Conservation (phyloP, 768 basidiomycete species). For the Tricholoma sp. region DNA sequence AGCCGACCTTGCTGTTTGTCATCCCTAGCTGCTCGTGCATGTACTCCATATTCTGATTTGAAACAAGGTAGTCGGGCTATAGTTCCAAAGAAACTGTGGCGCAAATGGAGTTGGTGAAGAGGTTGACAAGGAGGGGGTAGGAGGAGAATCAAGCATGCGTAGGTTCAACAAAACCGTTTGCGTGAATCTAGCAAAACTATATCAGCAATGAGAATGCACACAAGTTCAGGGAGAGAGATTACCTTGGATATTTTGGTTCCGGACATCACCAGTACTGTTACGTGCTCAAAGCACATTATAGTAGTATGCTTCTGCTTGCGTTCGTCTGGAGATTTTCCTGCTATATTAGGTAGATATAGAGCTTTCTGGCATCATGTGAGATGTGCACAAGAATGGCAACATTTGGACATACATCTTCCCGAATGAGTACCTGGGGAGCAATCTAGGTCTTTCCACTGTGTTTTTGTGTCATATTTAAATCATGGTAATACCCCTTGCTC, state of each 20-base stretch:
- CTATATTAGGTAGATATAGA: conserved; percentile 85
- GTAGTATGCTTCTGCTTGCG: too few species aligned
- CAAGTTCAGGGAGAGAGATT: conserved; percentile 16
- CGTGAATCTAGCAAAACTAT: conserved; percentile 58
- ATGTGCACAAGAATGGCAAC: neutral
- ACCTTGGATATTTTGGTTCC: conserved; percentile 88
- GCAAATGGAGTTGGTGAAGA: conserved; percentile 77
- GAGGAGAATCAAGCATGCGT: conserved; percentile 47
- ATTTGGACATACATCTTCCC: conserved; percentile 69
- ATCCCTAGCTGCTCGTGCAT: conserved; percentile 81
- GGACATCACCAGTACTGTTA: conserved; percentile 80
- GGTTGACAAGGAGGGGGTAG: conserved; percentile 67
- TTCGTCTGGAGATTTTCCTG: conserved; percentile 61
- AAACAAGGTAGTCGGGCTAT: conserved; percentile 73
- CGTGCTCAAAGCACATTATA: too few species aligned
- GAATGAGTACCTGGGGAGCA: conserved; percentile 83
- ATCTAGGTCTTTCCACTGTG: conserved; percentile 95
- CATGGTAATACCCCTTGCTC: conserved; percentile 84
- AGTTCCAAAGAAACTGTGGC: conserved; percentile 55
- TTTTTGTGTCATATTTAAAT: conserved; percentile 68
- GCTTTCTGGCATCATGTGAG: conserved; percentile 62
- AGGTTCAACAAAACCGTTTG: conserved; percentile 59
- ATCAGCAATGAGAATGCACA: neutral
- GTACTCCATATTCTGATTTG: conserved; percentile 82
- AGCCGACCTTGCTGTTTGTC: conserved; percentile 87